Evolutionary conservation across 768 basidiomycete genomes (phyloP), one percentile per base, ranked within the genome.

Genomic region (Gautieria morchelliformis): DNA sequence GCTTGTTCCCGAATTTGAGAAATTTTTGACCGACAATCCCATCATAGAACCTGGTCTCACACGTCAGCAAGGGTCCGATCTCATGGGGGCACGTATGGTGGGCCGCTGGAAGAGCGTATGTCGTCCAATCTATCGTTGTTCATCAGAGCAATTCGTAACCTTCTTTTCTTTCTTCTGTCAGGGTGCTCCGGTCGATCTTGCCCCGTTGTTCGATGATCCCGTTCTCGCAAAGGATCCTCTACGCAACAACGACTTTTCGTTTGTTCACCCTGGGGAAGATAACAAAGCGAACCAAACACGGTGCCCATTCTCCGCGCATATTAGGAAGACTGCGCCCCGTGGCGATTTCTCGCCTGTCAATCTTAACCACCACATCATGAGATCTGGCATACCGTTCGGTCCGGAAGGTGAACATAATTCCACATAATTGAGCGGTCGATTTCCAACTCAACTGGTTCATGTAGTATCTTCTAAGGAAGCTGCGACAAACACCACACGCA

Each of bases 301-400:
- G 17, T 70, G 69, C 61, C 69, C 69, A 6, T 70, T 70, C 62
- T 62, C 64, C 30, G 66, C 66, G 14, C 65, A 66, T 56, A 62
- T 64, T 12, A 62, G 67, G 56, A 69, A 69, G 63, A 64, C 65
- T 40, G 66, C 66, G 56, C 67, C 67, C 5, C 63, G 67, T 17
- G 57, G 56, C 30, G 67, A 69, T 45, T 58, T 68, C 19, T 62
- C 69, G 14, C 20, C 24, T 2, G 24, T 11, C 15, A 41, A 19
- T 24, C 19, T 32, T 42, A 58, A 41, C 30, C 58, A 62, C 22
- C 73, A 75, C 41, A 79, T 79, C 62, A 70, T 75, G 62, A 76
- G 79, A 41, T 70, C 76, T 27, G 76, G 78, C 24, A 69, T 79
- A 46, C 77, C 75, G 47, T 82, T 77, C 62, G 80, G 80, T 1